Evolutionary conservation across 169 alveolate species (phyloP), one percentile per base, ranked within the genome.

Genomic region (Plasmodium ovale): DNA sequence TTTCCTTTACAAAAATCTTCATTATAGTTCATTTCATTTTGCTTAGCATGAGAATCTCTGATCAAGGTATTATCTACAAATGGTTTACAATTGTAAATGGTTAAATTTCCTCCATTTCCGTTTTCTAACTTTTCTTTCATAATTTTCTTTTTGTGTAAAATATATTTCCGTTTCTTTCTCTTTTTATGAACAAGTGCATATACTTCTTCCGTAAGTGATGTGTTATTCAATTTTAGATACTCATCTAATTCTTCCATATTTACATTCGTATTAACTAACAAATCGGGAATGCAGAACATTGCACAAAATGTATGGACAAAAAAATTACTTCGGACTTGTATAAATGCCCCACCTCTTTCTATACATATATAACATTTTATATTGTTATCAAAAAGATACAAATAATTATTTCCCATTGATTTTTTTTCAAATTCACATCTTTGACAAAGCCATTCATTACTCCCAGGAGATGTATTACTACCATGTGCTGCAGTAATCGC

Each of bases 331-430:
- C 16, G 37, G 7, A 82, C 16, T 33, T 82, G 90, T 29, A 51
- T 51, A 58, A 82, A 82, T n/a, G 90, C 90, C 3, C 90, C 90
- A 14, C 90, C 90, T 65, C 90, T 64, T 42, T 82, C 90, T 49
- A 82, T 53, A 58, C 90, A 82, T 65, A 82, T 82, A 27, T 82
- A 82, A 37, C 90, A 82, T 12, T 82, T 82, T 42, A 82, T 14
- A 19, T 54, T 37, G 21, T 53, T 82, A 53, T 67, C 90, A 67
- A 82, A 82, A 4, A 82, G 27, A 42, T 82, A 82, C 25, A 82
- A 44, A 42, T 65, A 82, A 54, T 82, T 82, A 23, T 23, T 82
- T 6, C 90, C 90, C n/a, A 82, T 35, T 3, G 84, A 6, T 49
- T 82, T 82, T 27, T 68, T 82, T 67, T 82, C 90, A 65, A 67